Percentiles rank a stretch among this genome's conserved stretches.
Conservation (phyloP, 1,284 basidiomycete genomes). For the Erythrobasidium hasegawianum region DNA sequence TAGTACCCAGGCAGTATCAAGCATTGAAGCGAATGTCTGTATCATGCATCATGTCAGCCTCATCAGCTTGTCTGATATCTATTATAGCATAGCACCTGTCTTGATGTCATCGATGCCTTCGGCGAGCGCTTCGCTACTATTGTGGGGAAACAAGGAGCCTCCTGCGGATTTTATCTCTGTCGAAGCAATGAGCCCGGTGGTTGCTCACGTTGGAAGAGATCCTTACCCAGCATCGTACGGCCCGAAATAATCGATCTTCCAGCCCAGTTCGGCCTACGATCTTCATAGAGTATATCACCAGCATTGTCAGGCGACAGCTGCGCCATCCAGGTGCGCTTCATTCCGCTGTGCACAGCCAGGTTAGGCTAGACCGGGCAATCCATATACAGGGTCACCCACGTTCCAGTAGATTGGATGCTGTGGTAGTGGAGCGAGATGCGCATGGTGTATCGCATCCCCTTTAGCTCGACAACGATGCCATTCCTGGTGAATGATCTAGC, state of each 20-base stretch:
- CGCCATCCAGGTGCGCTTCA: constrained; percentile 3
- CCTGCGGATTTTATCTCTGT: not conserved
- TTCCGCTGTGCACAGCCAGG: not conserved
- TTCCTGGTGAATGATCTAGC: not conserved
- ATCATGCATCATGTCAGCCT: no score
- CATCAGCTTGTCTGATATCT: no score
- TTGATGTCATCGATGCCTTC: not conserved
- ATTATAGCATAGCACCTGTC: no score
- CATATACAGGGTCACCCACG: not conserved
- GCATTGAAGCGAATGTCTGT: no score
- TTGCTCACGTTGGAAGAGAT: no score
- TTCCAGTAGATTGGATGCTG: not conserved
- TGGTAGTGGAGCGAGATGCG: not conserved
- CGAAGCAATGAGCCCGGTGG: no score
- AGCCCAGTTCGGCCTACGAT: not conserved
- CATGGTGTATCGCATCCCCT: not conserved
- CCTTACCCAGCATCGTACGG: not conserved
- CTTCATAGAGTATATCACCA: not conserved
- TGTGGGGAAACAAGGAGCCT: not conserved
- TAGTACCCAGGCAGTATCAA: no score
- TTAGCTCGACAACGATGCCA: not conserved
- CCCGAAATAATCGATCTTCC: not conserved
- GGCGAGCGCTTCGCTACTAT: not conserved
- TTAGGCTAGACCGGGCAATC: no score
- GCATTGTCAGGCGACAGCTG: not conserved